Conservation (phyloP, 2,329 filamentous ascomycete genomes). For the Ascochyta fabae region DNA sequence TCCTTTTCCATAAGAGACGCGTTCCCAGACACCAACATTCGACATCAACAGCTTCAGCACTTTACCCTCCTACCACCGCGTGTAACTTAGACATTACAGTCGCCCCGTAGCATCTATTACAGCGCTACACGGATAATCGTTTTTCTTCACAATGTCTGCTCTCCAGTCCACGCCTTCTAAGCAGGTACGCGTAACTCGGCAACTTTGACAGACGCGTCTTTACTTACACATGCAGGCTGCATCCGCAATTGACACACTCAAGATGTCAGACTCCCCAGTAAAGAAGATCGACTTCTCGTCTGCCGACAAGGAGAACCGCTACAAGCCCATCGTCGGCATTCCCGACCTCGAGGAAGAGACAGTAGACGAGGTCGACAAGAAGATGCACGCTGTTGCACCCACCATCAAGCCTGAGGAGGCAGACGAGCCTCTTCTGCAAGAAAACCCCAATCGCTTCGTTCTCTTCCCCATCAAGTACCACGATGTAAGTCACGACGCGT, state of each 20-base stretch:
- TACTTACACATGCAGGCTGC: constrained; percentile 70
- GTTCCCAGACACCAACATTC: constrained; percentile 21
- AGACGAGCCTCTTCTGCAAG: constrained; percentile 89
- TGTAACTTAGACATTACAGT: constrained; percentile 28
- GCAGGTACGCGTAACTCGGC: constrained; percentile 62
- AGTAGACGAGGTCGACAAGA: constrained; percentile 50
- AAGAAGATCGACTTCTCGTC: constrained; percentile 84
- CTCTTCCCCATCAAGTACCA: constrained; percentile 99
- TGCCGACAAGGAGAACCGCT: constrained; percentile 83
- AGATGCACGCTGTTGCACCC: constrained; percentile 58
- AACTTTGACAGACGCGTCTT: constrained; percentile 35
- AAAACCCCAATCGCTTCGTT: constrained; percentile 96
- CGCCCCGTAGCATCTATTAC: constrained; percentile 18
- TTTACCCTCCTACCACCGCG: constrained; percentile 22
- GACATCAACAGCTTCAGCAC: constrained; percentile 37
- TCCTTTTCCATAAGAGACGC: constrained; percentile 35
- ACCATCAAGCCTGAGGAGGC: constrained; percentile 70
- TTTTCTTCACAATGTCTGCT: constrained; percentile 69
- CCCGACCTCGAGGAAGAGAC: constrained; percentile 50
- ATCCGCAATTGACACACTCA: constrained; percentile 83
- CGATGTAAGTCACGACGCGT: constrained; percentile 72
- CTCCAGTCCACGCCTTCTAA: constrained; percentile 74
- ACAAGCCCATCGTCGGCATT: constrained; percentile 62
- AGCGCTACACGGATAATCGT: constrained; percentile 18
- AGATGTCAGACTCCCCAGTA: constrained; percentile 84